Conservation (phyloP, 805 yeast species). For the Ascoidea tarda region DNA sequence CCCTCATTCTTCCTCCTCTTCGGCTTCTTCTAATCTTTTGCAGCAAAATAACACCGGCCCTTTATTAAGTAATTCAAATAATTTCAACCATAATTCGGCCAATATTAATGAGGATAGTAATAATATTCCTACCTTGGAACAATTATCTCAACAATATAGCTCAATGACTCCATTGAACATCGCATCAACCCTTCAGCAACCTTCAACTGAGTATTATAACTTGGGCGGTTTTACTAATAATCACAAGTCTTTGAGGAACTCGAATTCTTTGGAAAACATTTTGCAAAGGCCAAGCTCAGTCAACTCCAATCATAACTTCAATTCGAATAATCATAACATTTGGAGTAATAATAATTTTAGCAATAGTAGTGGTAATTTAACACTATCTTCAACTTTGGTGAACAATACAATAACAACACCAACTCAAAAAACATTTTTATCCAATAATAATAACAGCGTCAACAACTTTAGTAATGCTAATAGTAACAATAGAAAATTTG, state of each 20-base stretch:
- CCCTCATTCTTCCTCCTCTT: neutral
- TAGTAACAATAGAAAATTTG: neutral
- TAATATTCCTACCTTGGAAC: neutral
- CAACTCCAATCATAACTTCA: neutral
- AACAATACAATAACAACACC: neutral
- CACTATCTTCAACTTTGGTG: neutral
- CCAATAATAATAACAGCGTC: neutral
- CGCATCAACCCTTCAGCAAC: neutral
- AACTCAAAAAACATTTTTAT: neutral
- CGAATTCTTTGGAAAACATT: neutral
- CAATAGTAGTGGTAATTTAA: neutral
- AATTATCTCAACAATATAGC: neutral
- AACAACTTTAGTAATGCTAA: neutral
- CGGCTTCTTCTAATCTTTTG: no score
- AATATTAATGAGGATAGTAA: no score
- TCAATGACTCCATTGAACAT: neutral
- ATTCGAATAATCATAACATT: neutral
- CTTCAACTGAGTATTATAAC: neutral
- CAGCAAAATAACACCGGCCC: neutral
- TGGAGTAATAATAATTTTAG: neutral
- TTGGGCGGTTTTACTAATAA: no score
- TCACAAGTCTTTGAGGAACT: neutral
- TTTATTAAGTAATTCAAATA: no score
- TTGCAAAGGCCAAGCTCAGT: neutral
- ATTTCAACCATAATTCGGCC: no score